Percentiles rank a stretch among this genome's conserved stretches.
These are phyloP conservation scores for Urochloa ruziziensis DNA, from an alignment of 176 grass and related monocot species.

Conservation along the genomic window DNA sequence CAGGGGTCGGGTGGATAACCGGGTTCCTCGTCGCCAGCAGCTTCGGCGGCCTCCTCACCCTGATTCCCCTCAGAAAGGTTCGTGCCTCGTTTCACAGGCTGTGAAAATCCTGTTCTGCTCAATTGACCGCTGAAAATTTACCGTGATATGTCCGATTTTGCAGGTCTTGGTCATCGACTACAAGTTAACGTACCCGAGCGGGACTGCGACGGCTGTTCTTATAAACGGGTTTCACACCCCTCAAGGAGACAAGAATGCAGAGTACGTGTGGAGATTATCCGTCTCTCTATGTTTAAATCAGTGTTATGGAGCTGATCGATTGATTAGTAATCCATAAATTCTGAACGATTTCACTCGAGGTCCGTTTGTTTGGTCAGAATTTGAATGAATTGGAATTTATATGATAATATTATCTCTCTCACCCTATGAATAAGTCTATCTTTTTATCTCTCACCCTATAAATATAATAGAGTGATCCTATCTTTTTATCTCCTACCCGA, in stretches of 20 bases:
- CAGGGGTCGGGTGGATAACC: slow-evolving; percentile 77
- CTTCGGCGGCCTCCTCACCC: slow-evolving; percentile 73
- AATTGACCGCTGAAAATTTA: no score
- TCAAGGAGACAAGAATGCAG: slow-evolving; percentile 77
- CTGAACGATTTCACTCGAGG: neutral
- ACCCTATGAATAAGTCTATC: no score
- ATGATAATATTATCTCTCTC: no score
- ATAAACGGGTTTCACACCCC: slow-evolving; percentile 87
- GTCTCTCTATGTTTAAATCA: neutral
- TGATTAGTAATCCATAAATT: neutral
- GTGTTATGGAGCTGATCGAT: neutral
- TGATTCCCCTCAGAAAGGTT: slow-evolving; percentile 87
- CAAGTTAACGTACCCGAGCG: slow-evolving; percentile 83
- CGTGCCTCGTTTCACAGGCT: neutral
- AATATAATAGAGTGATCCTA: no score
- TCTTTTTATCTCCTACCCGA: no score
- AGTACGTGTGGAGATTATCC: slow-evolving; percentile 37
- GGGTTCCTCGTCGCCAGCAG: slow-evolving; percentile 61
- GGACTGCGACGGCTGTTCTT: slow-evolving; percentile 84
- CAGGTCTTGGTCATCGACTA: slow-evolving; percentile 89
- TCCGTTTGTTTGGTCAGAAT: no score
- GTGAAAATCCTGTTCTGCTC: neutral
- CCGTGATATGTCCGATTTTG: neutral
- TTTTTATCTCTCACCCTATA: no score
- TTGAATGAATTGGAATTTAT: no score